Evolutionary conservation across 2,329 filamentous ascomycete species (phyloP).

Genomic region (Knufia petricola): DNA sequence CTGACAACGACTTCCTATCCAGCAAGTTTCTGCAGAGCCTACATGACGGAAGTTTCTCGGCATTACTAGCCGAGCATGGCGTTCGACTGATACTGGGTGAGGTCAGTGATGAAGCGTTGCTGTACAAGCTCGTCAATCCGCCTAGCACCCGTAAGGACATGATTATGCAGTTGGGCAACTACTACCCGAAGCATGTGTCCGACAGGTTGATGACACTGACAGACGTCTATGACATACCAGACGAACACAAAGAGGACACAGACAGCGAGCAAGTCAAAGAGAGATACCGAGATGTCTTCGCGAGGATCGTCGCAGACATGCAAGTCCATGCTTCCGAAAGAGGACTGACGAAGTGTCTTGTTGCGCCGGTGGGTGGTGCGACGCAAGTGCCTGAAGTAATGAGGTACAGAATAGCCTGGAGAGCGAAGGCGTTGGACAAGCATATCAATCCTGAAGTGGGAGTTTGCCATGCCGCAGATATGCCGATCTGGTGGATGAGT

Average conservation of each 20-base stretch:
- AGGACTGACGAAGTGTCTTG: slow-evolving; percentile 26
- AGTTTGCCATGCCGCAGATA: slow-evolving; percentile 21
- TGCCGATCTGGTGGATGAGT: slow-evolving; percentile 21
- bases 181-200: slow-evolving; percentile 34
- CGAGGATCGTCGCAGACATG: slow-evolving; percentile 34
- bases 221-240: slow-evolving; percentile 17
- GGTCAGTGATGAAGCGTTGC: slow-evolving; percentile 36
- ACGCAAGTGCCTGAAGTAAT: slow-evolving; percentile 10
- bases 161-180: slow-evolving; percentile 33
- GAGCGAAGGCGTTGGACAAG: slow-evolving; percentile 18
- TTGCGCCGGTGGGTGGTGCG: slow-evolving; percentile 12
- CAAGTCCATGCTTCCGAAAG: slow-evolving; percentile 33
- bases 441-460: slow-evolving; percentile 18
- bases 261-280: slow-evolving; percentile 25
- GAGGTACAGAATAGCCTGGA: slow-evolving; percentile 23
- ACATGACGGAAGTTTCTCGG: slow-evolving; percentile 29
- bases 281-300: slow-evolving; percentile 31
- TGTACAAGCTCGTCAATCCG: slow-evolving; percentile 35
- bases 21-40: slow-evolving; percentile 33
- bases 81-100: slow-evolving; percentile 36
- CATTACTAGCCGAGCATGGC: slow-evolving; percentile 29
- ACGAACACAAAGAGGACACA: slow-evolving; percentile 19
- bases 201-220: slow-evolving; percentile 31
- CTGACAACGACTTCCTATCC: slow-evolving; percentile 34
- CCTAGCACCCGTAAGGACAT: slow-evolving; percentile 30